Conservation (phyloP, 2,329 filamentous ascomycete species). For the Sarocladium oryzae region DNA sequence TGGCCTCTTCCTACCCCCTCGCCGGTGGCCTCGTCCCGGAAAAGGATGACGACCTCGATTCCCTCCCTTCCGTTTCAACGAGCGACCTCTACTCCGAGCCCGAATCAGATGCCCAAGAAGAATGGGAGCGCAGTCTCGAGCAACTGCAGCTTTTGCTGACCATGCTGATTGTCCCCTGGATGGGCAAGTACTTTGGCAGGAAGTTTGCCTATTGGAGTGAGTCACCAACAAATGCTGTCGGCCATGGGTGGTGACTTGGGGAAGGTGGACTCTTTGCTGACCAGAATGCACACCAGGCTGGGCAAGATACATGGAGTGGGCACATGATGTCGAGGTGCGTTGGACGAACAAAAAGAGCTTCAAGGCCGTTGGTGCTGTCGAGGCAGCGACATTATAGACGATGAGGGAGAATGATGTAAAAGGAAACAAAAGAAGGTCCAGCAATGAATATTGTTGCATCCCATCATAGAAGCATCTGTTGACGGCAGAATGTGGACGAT, state of each 20-base stretch:
- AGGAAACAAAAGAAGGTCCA: no score
- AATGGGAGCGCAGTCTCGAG: constrained; percentile 92
- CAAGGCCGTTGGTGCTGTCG: constrained; percentile 56
- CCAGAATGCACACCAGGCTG: constrained; percentile 54
- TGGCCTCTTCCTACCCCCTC: constrained; percentile 32
- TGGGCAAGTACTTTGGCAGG: constrained; percentile 90
- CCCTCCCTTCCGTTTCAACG: constrained; percentile 55
- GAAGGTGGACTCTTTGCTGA: no score
- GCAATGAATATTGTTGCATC: no score
- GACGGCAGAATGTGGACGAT: no score
- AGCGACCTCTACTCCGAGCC: constrained; percentile 52
- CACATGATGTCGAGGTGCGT: constrained; percentile 69
- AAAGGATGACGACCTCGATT: constrained; percentile 51
- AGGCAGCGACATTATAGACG: constrained; percentile 48
- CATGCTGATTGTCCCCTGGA: constrained; percentile 90
- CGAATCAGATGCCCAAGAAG: constrained; percentile 79
- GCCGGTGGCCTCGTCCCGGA: constrained; percentile 40
- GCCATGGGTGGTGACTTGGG: neutral
- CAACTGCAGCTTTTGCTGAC: constrained; percentile 88
- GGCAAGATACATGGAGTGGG: constrained; percentile 92
- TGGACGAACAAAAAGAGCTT: constrained; percentile 58
- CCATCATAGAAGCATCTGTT: no score
- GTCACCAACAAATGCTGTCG: constrained; percentile 21
- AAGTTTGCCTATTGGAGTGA: constrained; percentile 96
- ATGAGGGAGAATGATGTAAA: no score